phyloP scores from a whole-genome alignment of 2,329 filamentous ascomycete species.

The Claviceps sp. region DNA sequence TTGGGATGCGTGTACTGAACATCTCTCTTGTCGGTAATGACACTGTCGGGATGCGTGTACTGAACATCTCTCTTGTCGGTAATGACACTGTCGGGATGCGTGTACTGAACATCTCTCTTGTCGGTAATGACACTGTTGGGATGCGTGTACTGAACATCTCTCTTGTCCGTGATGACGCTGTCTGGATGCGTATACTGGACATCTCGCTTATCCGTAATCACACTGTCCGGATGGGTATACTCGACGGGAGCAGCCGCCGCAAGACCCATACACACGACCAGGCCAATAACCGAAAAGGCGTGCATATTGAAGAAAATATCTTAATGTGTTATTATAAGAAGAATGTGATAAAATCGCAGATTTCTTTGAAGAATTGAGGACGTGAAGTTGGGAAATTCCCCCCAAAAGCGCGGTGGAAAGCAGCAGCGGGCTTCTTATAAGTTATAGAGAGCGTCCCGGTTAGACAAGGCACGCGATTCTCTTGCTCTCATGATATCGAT shows the following conservation, averaged over 20 bases:
- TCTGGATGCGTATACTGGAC: neutral
- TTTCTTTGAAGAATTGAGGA: no score
- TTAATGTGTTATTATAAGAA: no score
- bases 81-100: neutral
- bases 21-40: neutral
- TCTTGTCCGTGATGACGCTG: neutral
- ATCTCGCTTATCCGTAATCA: neutral
- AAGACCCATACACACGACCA: neutral
- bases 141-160: neutral
- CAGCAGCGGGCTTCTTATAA: neutral
- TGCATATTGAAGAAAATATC: neutral
- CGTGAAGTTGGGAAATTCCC: no score
- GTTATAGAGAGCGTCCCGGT: neutral
- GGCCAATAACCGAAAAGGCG: neutral
- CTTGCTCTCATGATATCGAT: neutral
- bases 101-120: neutral
- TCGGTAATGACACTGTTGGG: neutral
- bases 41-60: neutral
- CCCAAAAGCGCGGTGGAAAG: no score
- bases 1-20: no score
- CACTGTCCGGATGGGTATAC: neutral
- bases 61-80: neutral
- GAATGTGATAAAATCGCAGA: no score
- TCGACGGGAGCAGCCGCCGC: neutral
- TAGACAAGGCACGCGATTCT: neutral